Evolutionary conservation across 352 stramenopile species (phyloP).

Genomic region (Phytophthora citricola): DNA sequence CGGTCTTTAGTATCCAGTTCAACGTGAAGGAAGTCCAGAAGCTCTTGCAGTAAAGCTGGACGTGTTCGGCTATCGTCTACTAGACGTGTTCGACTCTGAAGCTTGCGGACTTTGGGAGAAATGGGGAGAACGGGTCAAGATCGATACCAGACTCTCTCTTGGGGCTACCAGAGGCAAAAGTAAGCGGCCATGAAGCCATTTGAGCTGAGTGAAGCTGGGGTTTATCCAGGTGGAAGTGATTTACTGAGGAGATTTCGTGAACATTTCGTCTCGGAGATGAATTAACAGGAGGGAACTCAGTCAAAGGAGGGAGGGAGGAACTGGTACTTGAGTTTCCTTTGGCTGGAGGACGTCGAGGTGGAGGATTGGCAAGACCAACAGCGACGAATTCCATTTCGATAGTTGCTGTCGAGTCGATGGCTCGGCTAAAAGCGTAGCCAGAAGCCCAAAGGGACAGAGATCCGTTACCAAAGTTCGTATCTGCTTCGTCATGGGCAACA

Average conservation of each 20-base stretch:
- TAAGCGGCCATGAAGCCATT: conserved; percentile 52
- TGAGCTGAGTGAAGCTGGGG: conserved; percentile 28
- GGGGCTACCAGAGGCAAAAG: conserved; percentile 25
- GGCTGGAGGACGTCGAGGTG: conserved; percentile 23
- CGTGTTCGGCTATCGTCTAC: conserved; percentile 44
- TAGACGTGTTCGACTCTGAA: conserved; percentile 28
- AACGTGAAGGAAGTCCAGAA: conserved; percentile 41
- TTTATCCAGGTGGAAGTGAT: conserved; percentile 30
- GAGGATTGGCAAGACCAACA: conserved; percentile 23
- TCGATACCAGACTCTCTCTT: conserved; percentile 16
- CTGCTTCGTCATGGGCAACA: conserved; percentile 49
- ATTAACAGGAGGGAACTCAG: conserved; percentile 4
- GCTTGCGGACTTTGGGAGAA: conserved; percentile 33
- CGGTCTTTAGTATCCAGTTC: conserved; percentile 33
- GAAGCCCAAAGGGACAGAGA: background rate
- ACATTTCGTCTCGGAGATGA: conserved; percentile 15
- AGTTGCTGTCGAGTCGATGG: background rate
- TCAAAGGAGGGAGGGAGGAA: conserved; percentile 28
- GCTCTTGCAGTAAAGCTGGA: conserved; percentile 52
- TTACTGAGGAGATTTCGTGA: conserved; percentile 1
- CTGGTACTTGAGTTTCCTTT: conserved; percentile 20
- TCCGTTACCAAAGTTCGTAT: conserved; percentile 18
- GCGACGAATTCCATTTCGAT: conserved; percentile 33
- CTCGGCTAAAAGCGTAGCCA: conserved; percentile 17
- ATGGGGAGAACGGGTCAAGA: conserved; percentile 29